phyloP scores from a whole-genome alignment of 257 asterid genomes.

The Voacanga thouarsii region DNA sequence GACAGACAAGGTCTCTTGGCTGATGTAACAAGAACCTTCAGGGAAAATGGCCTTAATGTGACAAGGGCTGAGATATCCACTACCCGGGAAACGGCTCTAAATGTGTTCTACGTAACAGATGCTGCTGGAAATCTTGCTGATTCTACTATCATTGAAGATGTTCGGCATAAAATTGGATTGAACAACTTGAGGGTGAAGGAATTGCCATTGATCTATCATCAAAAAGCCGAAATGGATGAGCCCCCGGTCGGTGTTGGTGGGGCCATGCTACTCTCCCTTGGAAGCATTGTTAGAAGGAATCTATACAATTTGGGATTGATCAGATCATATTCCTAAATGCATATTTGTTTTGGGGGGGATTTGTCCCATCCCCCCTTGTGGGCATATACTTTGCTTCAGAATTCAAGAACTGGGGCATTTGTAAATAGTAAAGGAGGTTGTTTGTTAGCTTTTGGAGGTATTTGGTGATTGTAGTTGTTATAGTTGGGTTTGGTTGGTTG shows the following conservation, averaged over 20 bases:
- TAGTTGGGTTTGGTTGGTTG: slow-evolving; percentile 27
- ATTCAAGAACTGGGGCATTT: slow-evolving; percentile 18
- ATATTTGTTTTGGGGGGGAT: neutral
- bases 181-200: slow-evolving; percentile 72
- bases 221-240: slow-evolving; percentile 43
- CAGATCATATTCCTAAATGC: slow-evolving; percentile 29
- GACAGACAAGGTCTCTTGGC: slow-evolving; percentile 80
- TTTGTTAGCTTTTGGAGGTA: slow-evolving; percentile 8
- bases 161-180: slow-evolving; percentile 65
- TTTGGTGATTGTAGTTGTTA: slow-evolving; percentile 31
- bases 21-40: slow-evolving; percentile 81
- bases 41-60: slow-evolving; percentile 82
- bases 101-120: slow-evolving; percentile 80
- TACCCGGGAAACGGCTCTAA: slow-evolving; percentile 36
- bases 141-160: slow-evolving; percentile 54
- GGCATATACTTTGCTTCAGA: slow-evolving; percentile 19
- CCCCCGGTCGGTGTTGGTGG: slow-evolving; percentile 52
- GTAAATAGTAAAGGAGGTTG: slow-evolving; percentile 21
- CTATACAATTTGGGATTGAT: slow-evolving; percentile 81
- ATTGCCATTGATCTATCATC: slow-evolving; percentile 47
- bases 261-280: slow-evolving; percentile 46
- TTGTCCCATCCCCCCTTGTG: neutral
- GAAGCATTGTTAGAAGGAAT: slow-evolving; percentile 71
- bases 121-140: slow-evolving; percentile 62
- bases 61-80: slow-evolving; percentile 90